Evolutionary conservation across 2,329 filamentous ascomycete genomes (phyloP), one percentile per base, ranked within the genome.

Genomic region (Pseudogymnoascus verrucosus): DNA sequence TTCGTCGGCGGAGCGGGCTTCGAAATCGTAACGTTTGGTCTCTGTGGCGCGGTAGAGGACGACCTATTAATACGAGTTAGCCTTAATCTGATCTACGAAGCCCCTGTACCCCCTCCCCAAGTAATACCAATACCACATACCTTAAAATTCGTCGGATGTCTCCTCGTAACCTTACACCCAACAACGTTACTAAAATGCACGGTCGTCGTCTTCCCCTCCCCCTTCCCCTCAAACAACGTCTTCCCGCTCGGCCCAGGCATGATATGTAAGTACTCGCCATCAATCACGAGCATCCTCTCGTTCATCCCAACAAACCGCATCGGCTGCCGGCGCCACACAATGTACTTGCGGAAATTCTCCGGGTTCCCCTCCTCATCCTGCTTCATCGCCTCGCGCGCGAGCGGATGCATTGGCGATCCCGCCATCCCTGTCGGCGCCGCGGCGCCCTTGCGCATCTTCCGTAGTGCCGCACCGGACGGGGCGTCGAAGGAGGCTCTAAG

Each of bases 181-280:
- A 96, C 84, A 5, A 95, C 89, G 64, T 89, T 89, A 70, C 85
- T 89, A 72, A 93, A 93, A 70, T 93, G 90, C 59, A 93, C 89
- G 42, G 89, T 91, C 2, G 89, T 92, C 36, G 86, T 89, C 77
- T 91, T 92, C 37, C 84, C 84, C 63, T 80, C 81, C 21, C 80
- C 82, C 37, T 61, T 61, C 23, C 59, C 59, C 63, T 88, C 85
- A 65, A 85, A 82, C 64, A 86, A 77, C 10, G 85, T 83, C 72
- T 89, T 90, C 39, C 87, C 86, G 8, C 82, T 82, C 1, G 83
- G 84, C 1, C 84, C 81, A 26, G 90, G 89, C 82, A 91, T 88
- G 69, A 96, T 91, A 75, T 93, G 90, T 66, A 96, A 85, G 74
- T 93, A 95, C 73, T 96, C 91, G 65, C 89, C 89, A 69, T 93